Evolutionary conservation across 1,284 basidiomycete species (phyloP).

Genomic region (Apiotrichum sp.): DNA sequence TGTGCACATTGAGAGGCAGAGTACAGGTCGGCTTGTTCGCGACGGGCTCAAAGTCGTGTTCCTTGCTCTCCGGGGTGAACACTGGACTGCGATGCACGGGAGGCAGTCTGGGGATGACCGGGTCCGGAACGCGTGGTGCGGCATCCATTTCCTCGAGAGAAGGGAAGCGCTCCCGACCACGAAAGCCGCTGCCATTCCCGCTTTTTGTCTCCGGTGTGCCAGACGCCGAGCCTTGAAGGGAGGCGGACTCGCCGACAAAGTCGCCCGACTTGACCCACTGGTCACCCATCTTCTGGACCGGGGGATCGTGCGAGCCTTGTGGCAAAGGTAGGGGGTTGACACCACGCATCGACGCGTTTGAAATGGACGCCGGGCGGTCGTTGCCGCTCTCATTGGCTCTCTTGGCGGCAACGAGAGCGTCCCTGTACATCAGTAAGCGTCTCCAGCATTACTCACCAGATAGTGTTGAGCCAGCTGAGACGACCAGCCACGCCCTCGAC

Average conservation of each 20-base stretch:
- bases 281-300: conserved; percentile 39
- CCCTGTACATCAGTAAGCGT: conserved; percentile 17
- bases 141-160: background rate
- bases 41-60: background rate
- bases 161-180: background rate
- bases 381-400: conserved; percentile 8
- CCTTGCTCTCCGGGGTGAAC: no score
- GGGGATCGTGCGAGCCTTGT: conserved; percentile 7
- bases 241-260: conserved; percentile 7
- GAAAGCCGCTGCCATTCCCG: background rate
- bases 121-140: background rate
- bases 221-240: background rate
- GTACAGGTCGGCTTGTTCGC: background rate
- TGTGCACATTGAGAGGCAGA: background rate
- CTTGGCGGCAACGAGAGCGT: conserved; percentile 33
- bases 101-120: no score
- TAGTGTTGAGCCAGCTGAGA: conserved; percentile 39
- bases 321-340: conserved; percentile 2
- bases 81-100: no score
- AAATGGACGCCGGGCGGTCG: conserved; percentile 23
- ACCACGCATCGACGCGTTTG: conserved; percentile 4
- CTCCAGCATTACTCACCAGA: conserved; percentile 28
- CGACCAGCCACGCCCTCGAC: conserved; percentile 39
- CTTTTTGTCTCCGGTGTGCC: background rate
- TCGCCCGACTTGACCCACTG: conserved; percentile 36